phyloP scores from a whole-genome alignment of 257 asterid species.

The Paraleonurus japonicus region DNA sequence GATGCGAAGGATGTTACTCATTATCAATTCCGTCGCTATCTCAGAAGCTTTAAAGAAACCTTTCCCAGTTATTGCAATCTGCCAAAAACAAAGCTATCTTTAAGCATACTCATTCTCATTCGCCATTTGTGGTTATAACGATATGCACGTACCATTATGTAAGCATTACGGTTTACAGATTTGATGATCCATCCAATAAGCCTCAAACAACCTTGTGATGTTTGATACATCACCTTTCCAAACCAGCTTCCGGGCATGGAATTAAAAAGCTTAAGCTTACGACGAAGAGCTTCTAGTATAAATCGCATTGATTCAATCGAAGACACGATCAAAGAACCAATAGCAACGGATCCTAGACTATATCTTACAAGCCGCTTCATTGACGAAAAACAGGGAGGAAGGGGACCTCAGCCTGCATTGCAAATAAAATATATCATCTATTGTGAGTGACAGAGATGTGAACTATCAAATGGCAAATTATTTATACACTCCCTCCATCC shows the following conservation, averaged over 20 bases:
- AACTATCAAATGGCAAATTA: background rate
- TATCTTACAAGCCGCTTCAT: constrained; percentile 91
- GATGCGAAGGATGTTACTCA: constrained; percentile 84
- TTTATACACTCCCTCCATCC: too few relatives aligned
- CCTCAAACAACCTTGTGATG: constrained; percentile 62
- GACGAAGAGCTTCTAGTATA: constrained; percentile 87
- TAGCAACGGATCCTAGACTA: constrained; percentile 85
- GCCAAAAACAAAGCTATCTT: constrained; percentile 9
- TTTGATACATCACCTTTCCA: constrained; percentile 52
- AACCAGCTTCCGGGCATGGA: constrained; percentile 63
- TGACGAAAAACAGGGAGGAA: constrained; percentile 88
- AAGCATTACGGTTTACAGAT: constrained; percentile 91
- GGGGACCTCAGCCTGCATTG: constrained; percentile 74
- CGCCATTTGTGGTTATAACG: background rate
- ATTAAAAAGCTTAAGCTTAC: constrained; percentile 67
- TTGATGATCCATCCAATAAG: constrained; percentile 75
- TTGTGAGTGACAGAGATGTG: too few relatives aligned
- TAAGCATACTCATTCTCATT: background rate
- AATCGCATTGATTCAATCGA: constrained; percentile 78
- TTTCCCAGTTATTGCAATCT: constrained; percentile 98
- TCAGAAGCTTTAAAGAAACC: constrained; percentile 88
- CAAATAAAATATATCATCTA: too few relatives aligned
- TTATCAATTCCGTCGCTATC: constrained; percentile 91
- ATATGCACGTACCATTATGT: constrained; percentile 72
- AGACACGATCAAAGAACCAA: constrained; percentile 82